Base-by-base conservation (phyloP, 1,139 yeast species). In the Chernovozyma sophiae-reginae region DNA sequence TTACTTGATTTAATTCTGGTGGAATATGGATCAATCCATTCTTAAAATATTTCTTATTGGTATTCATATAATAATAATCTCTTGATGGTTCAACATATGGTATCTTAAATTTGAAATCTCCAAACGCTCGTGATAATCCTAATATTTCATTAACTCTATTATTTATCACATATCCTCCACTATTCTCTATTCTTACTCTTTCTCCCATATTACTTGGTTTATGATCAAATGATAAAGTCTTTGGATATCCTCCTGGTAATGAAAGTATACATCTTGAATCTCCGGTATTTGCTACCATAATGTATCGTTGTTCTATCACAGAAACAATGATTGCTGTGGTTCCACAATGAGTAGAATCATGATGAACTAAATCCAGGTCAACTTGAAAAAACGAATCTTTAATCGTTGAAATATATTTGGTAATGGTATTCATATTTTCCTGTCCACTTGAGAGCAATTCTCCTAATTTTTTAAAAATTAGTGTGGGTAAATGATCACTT, bases 131-230 rank as follows among this genome's bases (percentile, higher is more conserved):
- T 31, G 86, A 77, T 35, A 84, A 61, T 5, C 90, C 90, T 40
- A 84, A 58, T 1, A 83, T 74, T 34, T 86, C 89, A 48, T 84
- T 84, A 12, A 84, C 86, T 45, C 94, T 64, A 34, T 80, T 81
- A 44, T 77, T 72, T 7, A 77, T 64, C 2, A 84, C 86, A 44
- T 78, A 78, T 1, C 90, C 92, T 12, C 86, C 86, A 42, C 81
- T 77, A 47, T 79, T 83, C 45, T 81, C 86, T 26, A 84, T 81
- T 44, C 94, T 57, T 37, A 83, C 75, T 36, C 85, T 53, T 48
- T 84, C 94, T n/a, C 89, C 87, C 62, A 81, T 72, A 45, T 77
- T 79, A 26, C 77, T 74, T 1, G 94, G 92, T 51, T 84, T 84
- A 53, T 84, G 94, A 53, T 84, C 94, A 55, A 72, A 82, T 12